These are phyloP conservation scores for Solanum stenotomum DNA, from an alignment of 257 asterid genomes.

Conservation along the genomic window DNA sequence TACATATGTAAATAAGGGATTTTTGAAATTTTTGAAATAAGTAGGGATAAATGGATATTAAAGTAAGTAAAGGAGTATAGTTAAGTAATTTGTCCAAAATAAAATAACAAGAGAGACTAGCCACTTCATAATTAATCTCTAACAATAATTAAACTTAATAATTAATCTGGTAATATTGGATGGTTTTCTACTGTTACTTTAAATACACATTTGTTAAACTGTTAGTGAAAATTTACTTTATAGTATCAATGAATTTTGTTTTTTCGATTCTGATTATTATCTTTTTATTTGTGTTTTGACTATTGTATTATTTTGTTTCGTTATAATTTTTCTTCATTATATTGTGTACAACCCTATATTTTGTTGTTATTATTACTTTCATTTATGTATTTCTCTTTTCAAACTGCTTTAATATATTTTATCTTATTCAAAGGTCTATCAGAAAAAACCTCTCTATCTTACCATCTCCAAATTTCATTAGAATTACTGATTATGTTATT, in stretches of 20 bases:
- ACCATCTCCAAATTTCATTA: not conserved
- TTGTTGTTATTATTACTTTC: not conserved
- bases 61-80: too few species aligned
- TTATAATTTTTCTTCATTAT: not conserved
- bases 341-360: not conserved
- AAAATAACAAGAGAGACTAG: not conserved
- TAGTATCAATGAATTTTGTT: not conserved
- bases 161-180: not conserved
- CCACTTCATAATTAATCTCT: not conserved
- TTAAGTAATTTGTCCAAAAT: too few species aligned
- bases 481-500: not conserved
- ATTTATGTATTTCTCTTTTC: not conserved
- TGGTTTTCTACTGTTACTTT: not conserved
- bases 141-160: not conserved
- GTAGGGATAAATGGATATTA: too few species aligned
- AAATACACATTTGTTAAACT: not conserved
- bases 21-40: too few species aligned
- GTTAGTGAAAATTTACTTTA: not conserved
- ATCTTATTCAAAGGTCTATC: too few species aligned
- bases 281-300: not conserved
- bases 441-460: not conserved
- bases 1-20: too few species aligned
- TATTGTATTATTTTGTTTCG: not conserved
- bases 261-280: not conserved
- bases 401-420: not conserved